Evolutionary conservation across 2,329 filamentous ascomycete genomes (phyloP), one percentile per base, ranked within the genome.

Genomic region (Colletotrichum salicis): DNA sequence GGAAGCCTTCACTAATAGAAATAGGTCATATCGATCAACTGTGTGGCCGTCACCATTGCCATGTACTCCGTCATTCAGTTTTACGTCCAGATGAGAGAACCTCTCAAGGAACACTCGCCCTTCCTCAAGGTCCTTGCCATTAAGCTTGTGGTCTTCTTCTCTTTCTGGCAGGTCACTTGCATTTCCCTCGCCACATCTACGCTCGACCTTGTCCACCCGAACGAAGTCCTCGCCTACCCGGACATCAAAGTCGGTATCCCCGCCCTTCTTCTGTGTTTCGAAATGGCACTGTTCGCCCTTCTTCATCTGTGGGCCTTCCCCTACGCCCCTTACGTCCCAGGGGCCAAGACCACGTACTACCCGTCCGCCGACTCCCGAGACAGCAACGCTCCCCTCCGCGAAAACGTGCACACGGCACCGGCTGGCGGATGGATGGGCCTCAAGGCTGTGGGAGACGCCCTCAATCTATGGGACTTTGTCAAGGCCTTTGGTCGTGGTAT

Each of bases 41-140:
- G 88, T 76, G 74, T 89, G 27, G 92, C 93, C 2, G 93, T 97
- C 51, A 90, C 92, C 0, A 88, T 97, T 70, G 94, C 95, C 71
- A 97, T 97, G 93, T 96, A 93, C 83, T 95, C 93, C 79, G 82
- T 97, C 55, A 91, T 97, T 74, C 94, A 97, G 77, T 96, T 96
- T 80, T 97, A 97, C 80, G 80, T 93, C 35, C 94, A 97, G 80
- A 85, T 96, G 57, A 91, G 90, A 74, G 82, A 86, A 1, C 89
- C 93, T 70, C 86, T 97, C 31, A 86, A 87, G 8, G 87, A 91
- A 65, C 89, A 97, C 78, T 86, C 84, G 22, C 93, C 94, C 0
- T 92, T 96, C 75, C 82, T 96, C 74, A 97, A 97, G 81, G 91
- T 97, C 31, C 79, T 94, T 24, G 93, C 94, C 77, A 96, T 97